Base-by-base conservation (phyloP, 1,139 yeast species). In the Pichia sp. region DNA sequence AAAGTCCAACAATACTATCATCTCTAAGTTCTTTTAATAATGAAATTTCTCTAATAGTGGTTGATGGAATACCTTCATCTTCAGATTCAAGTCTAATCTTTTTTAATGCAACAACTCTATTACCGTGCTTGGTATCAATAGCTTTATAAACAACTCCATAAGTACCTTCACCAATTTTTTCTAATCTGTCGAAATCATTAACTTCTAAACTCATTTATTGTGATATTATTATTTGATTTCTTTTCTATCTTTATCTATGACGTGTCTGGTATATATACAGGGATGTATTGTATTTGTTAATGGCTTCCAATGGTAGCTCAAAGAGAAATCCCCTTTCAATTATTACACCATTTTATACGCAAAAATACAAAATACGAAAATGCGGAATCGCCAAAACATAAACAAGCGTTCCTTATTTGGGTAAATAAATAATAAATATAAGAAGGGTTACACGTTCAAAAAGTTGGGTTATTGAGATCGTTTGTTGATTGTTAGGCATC, bases 91-190 rank as follows among this genome's bases (percentile, higher is more conserved):
- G 73, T 51, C 98, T 78, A 66, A 92, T 92, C 69, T 92, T 92
- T 67, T 92, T 92, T 59, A 94, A 72, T 0, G 99, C 99, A 42
- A 92, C 98, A 26, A 90, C 79, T 47, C 97, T 74, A 70, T 90
- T 89, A 61, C 87, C 86, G 67, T 92, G 90, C 56, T 83, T 82
- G 49, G 85, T 79, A 65, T 92, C 97, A 42, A 88, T 73, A 3
- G 98, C 98, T 67, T 92, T 92, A 70, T 92, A 94, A 25, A 92
- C 99, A 48, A 92, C 98, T 55, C 98, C 99, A 64, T 92, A 92
- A 4, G 99, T 92, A 54, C 92, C 98, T 71, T 94, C 99, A 40
- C 99, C 99, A 44, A 92, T 88, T 68, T 92, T 92, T 68, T 92
- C 98, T 57, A 92, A 80, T 63, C 95, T 86, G 47, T 89, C 95